These are phyloP conservation scores for Fusarium phyllophilum DNA, from an alignment of 2,329 filamentous ascomycete species.

Conservation along the genomic window DNA sequence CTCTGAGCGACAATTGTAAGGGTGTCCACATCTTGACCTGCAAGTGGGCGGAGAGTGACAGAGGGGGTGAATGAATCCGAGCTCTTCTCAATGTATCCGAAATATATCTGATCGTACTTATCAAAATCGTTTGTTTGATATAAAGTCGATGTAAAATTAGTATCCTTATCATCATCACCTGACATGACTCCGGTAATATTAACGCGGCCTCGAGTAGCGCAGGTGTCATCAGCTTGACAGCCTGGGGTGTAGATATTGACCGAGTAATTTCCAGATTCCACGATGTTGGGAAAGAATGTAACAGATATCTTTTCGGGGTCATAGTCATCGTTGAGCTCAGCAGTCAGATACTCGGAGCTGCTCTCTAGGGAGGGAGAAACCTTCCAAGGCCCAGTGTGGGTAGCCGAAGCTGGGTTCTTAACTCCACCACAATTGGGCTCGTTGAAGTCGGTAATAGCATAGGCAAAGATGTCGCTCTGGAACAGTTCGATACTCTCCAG, in stretches of 20 bases:
- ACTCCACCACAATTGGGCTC: constrained; percentile 81
- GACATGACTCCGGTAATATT: constrained; percentile 81
- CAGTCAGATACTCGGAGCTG: constrained; percentile 80
- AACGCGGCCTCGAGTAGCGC: constrained; percentile 79
- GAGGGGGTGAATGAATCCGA: constrained; percentile 79
- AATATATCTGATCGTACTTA: constrained; percentile 95
- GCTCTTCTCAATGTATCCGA: constrained; percentile 82
- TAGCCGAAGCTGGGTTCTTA: constrained; percentile 70
- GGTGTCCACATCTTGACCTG: constrained; percentile 68
- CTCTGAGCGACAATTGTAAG: constrained; percentile 90
- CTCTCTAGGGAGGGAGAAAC: constrained; percentile 74
- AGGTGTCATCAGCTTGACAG: constrained; percentile 82
- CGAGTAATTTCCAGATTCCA: constrained; percentile 89
- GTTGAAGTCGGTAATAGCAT: constrained; percentile 88
- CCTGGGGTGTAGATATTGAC: constrained; percentile 94
- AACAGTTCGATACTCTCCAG: constrained; percentile 88
- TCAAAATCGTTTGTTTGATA: constrained; percentile 96
- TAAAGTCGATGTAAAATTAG: constrained; percentile 68
- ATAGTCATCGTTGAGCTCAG: constrained; percentile 66
- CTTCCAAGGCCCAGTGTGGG: constrained; percentile 78
- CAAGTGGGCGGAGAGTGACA: constrained; percentile 78
- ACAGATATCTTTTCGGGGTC: constrained; percentile 72
- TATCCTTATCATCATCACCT: constrained; percentile 54
- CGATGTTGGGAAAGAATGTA: constrained; percentile 84
- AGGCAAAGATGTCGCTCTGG: constrained; percentile 84